Evolutionary conservation across 2,329 filamentous ascomycete species (phyloP).

Genomic region (Clonostachys chloroleuca): DNA sequence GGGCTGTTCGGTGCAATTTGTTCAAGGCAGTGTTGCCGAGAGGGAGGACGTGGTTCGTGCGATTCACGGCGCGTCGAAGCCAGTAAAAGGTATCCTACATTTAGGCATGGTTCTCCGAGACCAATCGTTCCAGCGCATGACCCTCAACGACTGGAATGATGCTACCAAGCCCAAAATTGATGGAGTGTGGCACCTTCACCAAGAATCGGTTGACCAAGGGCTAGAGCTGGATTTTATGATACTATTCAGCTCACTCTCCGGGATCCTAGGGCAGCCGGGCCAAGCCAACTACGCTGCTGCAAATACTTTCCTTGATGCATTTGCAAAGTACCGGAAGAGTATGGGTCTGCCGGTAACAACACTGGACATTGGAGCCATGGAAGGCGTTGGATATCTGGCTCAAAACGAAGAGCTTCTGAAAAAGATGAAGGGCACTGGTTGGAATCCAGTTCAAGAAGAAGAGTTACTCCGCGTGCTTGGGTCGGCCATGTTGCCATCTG

Average conservation of each 20-base stretch:
- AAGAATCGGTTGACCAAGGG: slow-evolving; percentile 7
- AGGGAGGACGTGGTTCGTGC: slow-evolving; percentile 11
- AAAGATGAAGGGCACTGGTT: slow-evolving; percentile 23
- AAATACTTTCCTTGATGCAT: slow-evolving; percentile 29
- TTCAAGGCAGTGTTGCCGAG: slow-evolving; percentile 22
- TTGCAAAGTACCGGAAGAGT: slow-evolving; percentile 27
- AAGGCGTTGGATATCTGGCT: slow-evolving; percentile 44
- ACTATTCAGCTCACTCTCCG: slow-evolving; percentile 33
- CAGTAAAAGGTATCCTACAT: slow-evolving; percentile 16
- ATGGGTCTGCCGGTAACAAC: slow-evolving; percentile 36
- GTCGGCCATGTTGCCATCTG: slow-evolving; percentile 3
- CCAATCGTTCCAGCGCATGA: slow-evolving; percentile 25
- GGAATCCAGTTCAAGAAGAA: slow-evolving; percentile 22
- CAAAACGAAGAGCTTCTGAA: slow-evolving; percentile 35
- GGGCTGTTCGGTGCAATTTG: slow-evolving; percentile 14
- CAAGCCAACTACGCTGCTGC: slow-evolving; percentile 31
- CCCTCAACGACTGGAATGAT: slow-evolving; percentile 20
- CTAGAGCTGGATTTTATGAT: slow-evolving; percentile 29
- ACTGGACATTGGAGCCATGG: slow-evolving; percentile 48
- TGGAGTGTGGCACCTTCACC: slow-evolving; percentile 33
- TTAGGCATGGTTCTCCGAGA: slow-evolving; percentile 13
- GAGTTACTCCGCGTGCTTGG: slow-evolving; percentile 20
- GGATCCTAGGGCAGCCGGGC: slow-evolving; percentile 18
- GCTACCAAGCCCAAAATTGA: slow-evolving; percentile 25
- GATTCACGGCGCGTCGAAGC: not conserved